Base-by-base conservation (phyloP, 2,329 filamentous ascomycete genomes). In the Myotisia sp. region DNA sequence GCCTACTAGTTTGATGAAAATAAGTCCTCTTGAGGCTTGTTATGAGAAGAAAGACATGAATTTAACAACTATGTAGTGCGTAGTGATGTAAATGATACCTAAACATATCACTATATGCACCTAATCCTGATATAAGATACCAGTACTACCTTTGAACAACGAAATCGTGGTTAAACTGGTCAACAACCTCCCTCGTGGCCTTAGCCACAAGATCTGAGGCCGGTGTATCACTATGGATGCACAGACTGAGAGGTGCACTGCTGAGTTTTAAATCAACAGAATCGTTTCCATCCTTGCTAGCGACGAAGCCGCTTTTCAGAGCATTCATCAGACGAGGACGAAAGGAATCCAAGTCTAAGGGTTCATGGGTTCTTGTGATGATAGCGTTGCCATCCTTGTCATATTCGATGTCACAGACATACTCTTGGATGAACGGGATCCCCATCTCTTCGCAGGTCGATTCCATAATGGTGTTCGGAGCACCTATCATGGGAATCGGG, bases 381-480 rank as follows among this genome's bases (percentile, higher is more conserved):
- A 71, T 62, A 24, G 71, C 49, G 37, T 56, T 67, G 8, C 58
- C 60, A 37, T 68, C 62, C 5, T 52, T 50, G 39, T 56, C 63
- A 38, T 71, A 73, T 44, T 71, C 70, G 9, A 72, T 67, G 51
- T 72, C 69, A 0, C 62, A 67, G 44, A 69, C 70, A 21, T 70
- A 41, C 46, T 72, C 69, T 3, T 67, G 67, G 23, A 63, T 59
- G 41, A 72, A 73, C 3, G 62, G 59, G 22, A 73, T 47, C 0
- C 62, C 65, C 34, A 71, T 45, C 42, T 70, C 68, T 32, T 59
- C 60, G 2, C 67, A 67, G 2, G 67, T 63, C 34, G 64, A 59
- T 44, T 71, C 67, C 48, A 71, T 69, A 18, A 62, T 50, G 0
- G 68, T 71, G 1, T 68, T 68, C 3, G 67, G 62, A 6, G 72